Evolutionary conservation across 495 filamentous ascomycete species (phyloP), one percentile per base, ranked within the genome.

Genomic region (Hypoxylon trugodes): DNA sequence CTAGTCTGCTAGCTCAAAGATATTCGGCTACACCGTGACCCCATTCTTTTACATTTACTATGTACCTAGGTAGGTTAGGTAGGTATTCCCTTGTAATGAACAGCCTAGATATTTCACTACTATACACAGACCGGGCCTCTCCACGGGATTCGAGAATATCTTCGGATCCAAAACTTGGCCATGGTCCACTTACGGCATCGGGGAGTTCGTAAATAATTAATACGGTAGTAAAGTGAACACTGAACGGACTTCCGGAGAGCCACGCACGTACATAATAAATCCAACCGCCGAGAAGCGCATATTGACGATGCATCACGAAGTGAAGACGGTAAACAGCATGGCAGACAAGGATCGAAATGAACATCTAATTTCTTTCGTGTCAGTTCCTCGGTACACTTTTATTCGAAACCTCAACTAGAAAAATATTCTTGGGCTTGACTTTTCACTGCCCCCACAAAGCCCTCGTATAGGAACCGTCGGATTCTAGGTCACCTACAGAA

Each of bases 161-260:
- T 33, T 61, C 18, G 32, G 45, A 33, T 18, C 55, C 40, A 49
- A 45, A 54, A 19, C 40, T 57, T 51, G 32, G 45, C 36, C 40
- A 41, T n/a, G 50, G 37, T 38, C 50, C 51, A 56, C 57, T 57
- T 33, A 13, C 56, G 19, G 51, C 18, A 25, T 66, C 50, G 8
- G 56, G 13, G 43, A 42, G 21, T 38, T 42, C 54, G 42, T 28
- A 46, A 38, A 18, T 53, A 49, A 67, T 30, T 28, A 22, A 37
- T 33, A 45, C 52, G 45, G 45, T 41, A 28, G 22, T 40, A 19
- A 38, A 22, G 42, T 62, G 42, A 37, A 43, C 58, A 49, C 32
- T 32, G 45, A 33, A 53, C 64, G 64, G 58, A 67, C 52, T 67
- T 67, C 64, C 58, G 64, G 47, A 52, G 48, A 40, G 21, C 36